These are phyloP conservation scores for Apiotrichum sp. DNA, from an alignment of 1,284 basidiomycete genomes.

Conservation along the genomic window DNA sequence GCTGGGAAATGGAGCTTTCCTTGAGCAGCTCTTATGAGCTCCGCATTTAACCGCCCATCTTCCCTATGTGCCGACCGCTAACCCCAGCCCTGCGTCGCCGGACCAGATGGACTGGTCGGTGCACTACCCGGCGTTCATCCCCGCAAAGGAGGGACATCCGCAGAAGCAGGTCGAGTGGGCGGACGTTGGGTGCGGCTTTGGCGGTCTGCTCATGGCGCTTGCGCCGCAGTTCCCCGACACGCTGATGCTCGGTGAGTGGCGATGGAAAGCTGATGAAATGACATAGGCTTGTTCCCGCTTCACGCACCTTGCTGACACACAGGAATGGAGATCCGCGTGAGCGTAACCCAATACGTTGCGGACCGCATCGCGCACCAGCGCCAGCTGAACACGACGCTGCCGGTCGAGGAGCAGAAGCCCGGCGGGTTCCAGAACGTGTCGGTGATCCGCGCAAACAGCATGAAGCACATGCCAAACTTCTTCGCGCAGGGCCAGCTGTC, in stretches of 20 bases:
- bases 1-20: too few species aligned
- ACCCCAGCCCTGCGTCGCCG: conserved; percentile 63
- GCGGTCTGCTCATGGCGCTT: conserved; percentile 83
- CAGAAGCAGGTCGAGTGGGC: conserved; percentile 72
- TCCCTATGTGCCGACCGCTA: neutral
- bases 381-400: conserved; percentile 50
- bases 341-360: conserved; percentile 92
- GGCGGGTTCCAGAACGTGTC: conserved; percentile 83
- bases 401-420: conserved; percentile 34
- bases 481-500: conserved; percentile 84
- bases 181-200: conserved; percentile 97
- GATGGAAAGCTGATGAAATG: neutral
- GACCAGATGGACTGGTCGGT: conserved; percentile 71
- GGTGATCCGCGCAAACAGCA: conserved; percentile 90
- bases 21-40: neutral
- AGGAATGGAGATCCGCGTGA: conserved; percentile 96
- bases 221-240: conserved; percentile 87
- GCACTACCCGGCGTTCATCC: conserved; percentile 72
- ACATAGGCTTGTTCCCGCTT: neutral
- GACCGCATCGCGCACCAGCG: conserved; percentile 89
- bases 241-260: conserved; percentile 78
- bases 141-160: conserved; percentile 26
- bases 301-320: neutral
- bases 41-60: neutral
- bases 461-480: conserved; percentile 99